These are phyloP conservation scores for Fallopia convolvulus DNA, from an alignment of 148 eudicot genomes.

Conservation along the genomic window DNA sequence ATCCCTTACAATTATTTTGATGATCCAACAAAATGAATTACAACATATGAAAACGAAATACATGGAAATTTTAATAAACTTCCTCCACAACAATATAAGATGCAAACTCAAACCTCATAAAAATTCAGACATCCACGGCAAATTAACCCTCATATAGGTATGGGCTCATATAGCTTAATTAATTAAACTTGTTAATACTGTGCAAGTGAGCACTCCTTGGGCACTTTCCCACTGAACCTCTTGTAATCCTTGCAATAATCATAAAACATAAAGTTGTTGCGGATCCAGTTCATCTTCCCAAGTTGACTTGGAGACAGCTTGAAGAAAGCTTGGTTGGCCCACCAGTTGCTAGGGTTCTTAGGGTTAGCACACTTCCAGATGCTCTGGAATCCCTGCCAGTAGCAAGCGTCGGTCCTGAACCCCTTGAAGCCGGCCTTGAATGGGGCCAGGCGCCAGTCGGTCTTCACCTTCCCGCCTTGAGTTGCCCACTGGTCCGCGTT, in stretches of 20 bases:
- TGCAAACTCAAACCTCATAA: too few relatives aligned
- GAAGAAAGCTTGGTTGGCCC: neutral
- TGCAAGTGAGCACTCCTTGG: neutral
- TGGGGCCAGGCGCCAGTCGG: slow-evolving; percentile 12
- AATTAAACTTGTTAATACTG: neutral
- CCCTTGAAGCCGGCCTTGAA: slow-evolving; percentile 15
- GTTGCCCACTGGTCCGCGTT: slow-evolving; percentile 21
- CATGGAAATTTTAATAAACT: too few relatives aligned
- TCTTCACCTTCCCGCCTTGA: slow-evolving; percentile 17
- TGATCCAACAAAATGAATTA: too few relatives aligned
- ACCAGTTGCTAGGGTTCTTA: neutral
- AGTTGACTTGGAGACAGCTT: neutral
- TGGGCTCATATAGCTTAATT: too few relatives aligned
- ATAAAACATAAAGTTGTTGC: neutral
- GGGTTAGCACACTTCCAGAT: slow-evolving; percentile 2
- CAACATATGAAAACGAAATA: too few relatives aligned
- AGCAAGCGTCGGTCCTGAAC: slow-evolving; percentile 6
- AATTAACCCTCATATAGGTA: too few relatives aligned
- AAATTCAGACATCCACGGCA: too few relatives aligned
- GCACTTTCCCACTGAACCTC: neutral
- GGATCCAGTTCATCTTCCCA: neutral
- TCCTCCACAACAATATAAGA: too few relatives aligned
- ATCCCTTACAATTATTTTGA: too few relatives aligned
- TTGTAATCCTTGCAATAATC: neutral
- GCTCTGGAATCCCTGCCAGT: neutral